Evolutionary conservation across 371 early-diverging fungal genomes (phyloP), one percentile per base, ranked within the genome.

Genomic region (Apophysomyces elegans): DNA sequence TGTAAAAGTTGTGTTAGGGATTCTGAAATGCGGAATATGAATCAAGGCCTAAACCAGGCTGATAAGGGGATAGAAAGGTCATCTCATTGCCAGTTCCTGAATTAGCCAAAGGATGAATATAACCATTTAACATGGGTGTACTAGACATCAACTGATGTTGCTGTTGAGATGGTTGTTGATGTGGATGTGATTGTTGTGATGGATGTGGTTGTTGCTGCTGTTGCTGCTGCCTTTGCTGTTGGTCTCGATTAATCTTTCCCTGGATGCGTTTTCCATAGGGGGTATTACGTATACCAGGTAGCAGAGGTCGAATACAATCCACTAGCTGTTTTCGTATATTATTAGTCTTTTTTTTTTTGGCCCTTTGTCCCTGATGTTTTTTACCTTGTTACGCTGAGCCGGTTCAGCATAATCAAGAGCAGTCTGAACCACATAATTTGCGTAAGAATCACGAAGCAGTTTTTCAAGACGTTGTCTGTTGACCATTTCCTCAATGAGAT

Each of bases 391-490:
- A 39, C 93, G 88, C 77, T 94, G 94, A 32, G 84, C 74, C 45
- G 85, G 82, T 54, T 93, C 92, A n/a, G 94, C 91, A 74, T 86
- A 93, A 68, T 96, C 96, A 36, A 96, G 75, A 21, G 94, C 89
- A 5, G 96, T 96, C 76, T 96, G 96, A 18, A 96, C 87, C 0
- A 96, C 96, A 71, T 95, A 96, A 72, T 96, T 96, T 44, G 90
- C 96, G 74, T 89, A 96, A 7, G 93, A 93, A 68, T 96, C 96
- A 21, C 91, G 85, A 39, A 96, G 73, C 18, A 96, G 78, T 64
- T 86, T 85, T 47, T 95, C 93, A 56, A 95, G 81, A 11, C 76
- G 78, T 0, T 79, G 76, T 69, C 77, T 78, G 74, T 87, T 85
- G 56, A 93, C 75, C 71, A 96, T 72, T 68, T 92, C 94, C 35